These are phyloP conservation scores for Tuctoria greenei DNA, from an alignment of 176 grass and related monocot species.

Conservation along the genomic window DNA sequence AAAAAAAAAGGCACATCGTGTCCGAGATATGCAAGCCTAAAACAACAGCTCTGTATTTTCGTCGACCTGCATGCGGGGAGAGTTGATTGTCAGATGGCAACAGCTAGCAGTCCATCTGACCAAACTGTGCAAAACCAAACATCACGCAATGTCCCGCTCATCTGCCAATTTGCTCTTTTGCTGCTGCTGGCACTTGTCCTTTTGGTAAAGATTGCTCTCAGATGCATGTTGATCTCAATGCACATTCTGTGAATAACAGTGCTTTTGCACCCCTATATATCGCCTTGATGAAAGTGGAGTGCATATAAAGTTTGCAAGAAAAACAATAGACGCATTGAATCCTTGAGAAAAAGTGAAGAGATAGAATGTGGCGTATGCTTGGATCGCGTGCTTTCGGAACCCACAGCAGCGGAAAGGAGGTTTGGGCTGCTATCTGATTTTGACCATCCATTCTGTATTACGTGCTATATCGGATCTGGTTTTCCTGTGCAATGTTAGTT, in stretches of 20 bases:
- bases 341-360: conserved; percentile 76
- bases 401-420: conserved; percentile 66
- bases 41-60: neutral
- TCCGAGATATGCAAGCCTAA: conserved; percentile 1
- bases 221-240: conserved; percentile 71
- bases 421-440: conserved; percentile 89
- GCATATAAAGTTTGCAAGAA: conserved; percentile 65
- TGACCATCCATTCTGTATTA: conserved; percentile 88
- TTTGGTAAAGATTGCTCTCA: conserved; percentile 66
- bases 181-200: conserved; percentile 74
- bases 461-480: no score
- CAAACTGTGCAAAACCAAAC: conserved; percentile 20
- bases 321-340: conserved; percentile 63
- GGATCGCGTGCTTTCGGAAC: conserved; percentile 76
- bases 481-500: no score
- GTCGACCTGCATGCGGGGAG: conserved; percentile 26
- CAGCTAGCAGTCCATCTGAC: conserved; percentile 1
- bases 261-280: conserved; percentile 64
- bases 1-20: no score
- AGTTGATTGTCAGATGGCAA: conserved; percentile 32
- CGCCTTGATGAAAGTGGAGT: conserved; percentile 52
- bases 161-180: conserved; percentile 68
- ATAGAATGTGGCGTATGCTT: conserved; percentile 89
- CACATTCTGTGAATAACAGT: conserved; percentile 61
- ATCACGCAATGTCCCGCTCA: conserved; percentile 44